Conservation (phyloP, 345 rosid species). For the Mercurialis annua region DNA sequence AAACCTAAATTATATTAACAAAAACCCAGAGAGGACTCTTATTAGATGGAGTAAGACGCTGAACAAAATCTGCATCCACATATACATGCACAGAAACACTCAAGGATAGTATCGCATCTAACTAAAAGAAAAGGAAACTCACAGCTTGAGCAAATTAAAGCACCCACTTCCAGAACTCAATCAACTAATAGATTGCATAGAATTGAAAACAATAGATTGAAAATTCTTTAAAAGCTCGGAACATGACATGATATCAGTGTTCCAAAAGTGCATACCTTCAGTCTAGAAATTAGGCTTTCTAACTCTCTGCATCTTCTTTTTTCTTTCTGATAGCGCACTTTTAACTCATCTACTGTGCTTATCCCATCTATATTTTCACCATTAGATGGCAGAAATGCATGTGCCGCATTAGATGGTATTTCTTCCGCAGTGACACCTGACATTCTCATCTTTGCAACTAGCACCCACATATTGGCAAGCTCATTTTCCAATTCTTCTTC, state of each 20-base stretch:
- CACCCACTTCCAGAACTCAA: not conserved
- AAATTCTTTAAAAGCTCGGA: not conserved
- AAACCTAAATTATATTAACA: not conserved
- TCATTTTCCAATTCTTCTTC: constrained; percentile 55
- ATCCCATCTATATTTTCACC: constrained; percentile 28
- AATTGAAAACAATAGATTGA: not conserved
- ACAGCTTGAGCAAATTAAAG: not conserved
- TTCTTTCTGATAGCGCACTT: constrained; percentile 37
- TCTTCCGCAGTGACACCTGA: constrained; percentile 31
- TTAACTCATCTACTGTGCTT: constrained; percentile 30
- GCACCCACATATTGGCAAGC: constrained; percentile 64
- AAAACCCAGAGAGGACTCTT: not conserved
- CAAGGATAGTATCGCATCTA: not conserved
- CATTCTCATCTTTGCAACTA: constrained; percentile 47
- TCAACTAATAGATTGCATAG: not conserved
- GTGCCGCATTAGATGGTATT: constrained; percentile 22
- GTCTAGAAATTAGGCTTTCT: constrained; percentile 39
- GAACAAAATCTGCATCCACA: not conserved
- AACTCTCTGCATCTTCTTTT: constrained; percentile 48
- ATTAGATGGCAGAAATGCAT: constrained; percentile 22
- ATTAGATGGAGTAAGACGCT: not conserved
- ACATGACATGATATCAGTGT: not conserved
- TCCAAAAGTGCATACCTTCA: constrained; percentile 42
- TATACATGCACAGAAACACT: constrained; percentile 1
- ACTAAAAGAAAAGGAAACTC: not conserved